Base-by-base conservation (phyloP, 306 rosid species). In the Chamaecrista fasciculata region DNA sequence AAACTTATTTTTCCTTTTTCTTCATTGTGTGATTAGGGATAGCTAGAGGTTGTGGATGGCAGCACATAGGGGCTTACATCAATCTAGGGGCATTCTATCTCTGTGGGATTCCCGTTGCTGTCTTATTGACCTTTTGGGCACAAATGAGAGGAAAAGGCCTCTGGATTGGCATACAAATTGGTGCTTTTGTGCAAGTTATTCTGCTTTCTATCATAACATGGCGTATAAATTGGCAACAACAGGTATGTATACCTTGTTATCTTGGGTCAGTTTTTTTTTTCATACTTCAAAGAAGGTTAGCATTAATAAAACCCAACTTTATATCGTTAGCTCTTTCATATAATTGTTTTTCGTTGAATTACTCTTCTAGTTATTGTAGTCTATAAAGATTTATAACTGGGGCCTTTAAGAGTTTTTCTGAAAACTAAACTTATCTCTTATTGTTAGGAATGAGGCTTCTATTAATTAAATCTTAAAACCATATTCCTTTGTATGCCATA, bases 1-100 rank as follows among this genome's bases (percentile, higher is more conserved):
- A n/a, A n/a, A n/a, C n/a, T n/a, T n/a, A 8, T 12, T 12, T 12
- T 0, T 12, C 0, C 14, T 47, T 34, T 4, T 11, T 25, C 21
- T 6, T 60, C 4, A 16, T 5, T 60, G 36, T 60, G 36, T 4
- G n/a, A 49, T 47, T 42, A 85, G 86, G 89, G 16, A 15, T 85
- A 76, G 77, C 83, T n/a, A 82, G 85, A 64, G 89, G 89, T 25
- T 79, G 83, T 67, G 89, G 89, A 6, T 79, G 86, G 86, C 86
- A 85, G 73, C 83, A 77, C 6, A 51, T 76, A 49, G 89, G 89
- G 44, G 86, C 89, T 9, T 85, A 70, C 44, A 63, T 85, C 50
- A 85, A 85, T 67, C 62, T 85, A 1, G 89, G 86, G 20, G 85
- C 89, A 12, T 57, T 57, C 7, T 57, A 57, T 31, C n/a, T 57